phyloP scores from a whole-genome alignment of 352 stramenopile species.

The Pythium aquatile region DNA sequence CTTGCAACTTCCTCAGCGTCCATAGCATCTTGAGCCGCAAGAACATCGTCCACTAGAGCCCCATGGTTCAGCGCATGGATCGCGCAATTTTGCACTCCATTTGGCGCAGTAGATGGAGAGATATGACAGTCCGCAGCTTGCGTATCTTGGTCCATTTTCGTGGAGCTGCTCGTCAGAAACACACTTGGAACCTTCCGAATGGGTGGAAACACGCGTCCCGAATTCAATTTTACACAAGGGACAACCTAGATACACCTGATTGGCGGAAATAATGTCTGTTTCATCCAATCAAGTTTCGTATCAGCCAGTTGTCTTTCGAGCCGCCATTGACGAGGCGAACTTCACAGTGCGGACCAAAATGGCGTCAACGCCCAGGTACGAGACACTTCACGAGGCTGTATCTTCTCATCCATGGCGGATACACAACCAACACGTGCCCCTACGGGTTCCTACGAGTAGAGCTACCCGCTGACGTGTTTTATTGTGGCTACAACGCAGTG shows the following conservation, averaged over 20 bases:
- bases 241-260: neutral
- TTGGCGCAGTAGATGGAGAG: neutral
- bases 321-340: conserved; percentile 2
- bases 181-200: neutral
- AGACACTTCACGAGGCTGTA: neutral
- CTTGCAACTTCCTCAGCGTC: neutral
- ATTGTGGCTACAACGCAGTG: conserved; percentile 10
- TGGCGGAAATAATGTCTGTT: neutral
- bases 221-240: neutral
- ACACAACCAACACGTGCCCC: neutral
- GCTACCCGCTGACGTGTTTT: neutral
- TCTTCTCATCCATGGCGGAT: neutral
- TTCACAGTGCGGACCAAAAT: neutral
- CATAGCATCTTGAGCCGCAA: neutral
- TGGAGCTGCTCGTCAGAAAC: neutral
- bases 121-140: neutral
- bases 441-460: neutral
- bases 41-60: neutral
- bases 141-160: neutral
- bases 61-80: neutral
- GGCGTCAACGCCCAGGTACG: neutral
- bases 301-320: neutral
- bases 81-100: neutral
- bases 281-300: neutral
- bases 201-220: neutral